These are phyloP conservation scores for Leccinum pellstonianum DNA, from an alignment of 768 basidiomycete species.

Conservation along the genomic window DNA sequence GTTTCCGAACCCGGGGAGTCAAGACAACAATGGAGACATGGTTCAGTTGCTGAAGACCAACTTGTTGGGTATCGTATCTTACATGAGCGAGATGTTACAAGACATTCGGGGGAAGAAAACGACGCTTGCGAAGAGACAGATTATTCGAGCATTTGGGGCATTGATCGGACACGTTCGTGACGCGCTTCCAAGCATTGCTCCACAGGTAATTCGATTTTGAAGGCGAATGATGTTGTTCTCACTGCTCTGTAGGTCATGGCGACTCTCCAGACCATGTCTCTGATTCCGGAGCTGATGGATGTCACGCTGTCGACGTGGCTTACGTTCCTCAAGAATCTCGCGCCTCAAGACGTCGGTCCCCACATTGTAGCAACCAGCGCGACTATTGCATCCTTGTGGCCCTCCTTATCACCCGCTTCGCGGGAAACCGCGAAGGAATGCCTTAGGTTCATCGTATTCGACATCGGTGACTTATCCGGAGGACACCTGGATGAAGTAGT, in stretches of 20 bases:
- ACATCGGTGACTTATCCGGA: constrained; percentile 53
- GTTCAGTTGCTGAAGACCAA: constrained; percentile 66
- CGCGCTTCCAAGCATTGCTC: constrained; percentile 71
- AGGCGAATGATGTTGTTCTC: constrained; percentile 6
- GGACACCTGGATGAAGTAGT: constrained; percentile 73
- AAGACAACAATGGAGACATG: constrained; percentile 39
- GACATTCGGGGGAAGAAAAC: constrained; percentile 79
- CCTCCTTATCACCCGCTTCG: constrained; percentile 50
- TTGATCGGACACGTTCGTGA: constrained; percentile 71
- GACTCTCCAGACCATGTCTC: constrained; percentile 87
- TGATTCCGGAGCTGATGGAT: constrained; percentile 69
- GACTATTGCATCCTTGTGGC: constrained; percentile 78
- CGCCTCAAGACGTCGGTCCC: constrained; percentile 69
- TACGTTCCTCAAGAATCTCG: constrained; percentile 67
- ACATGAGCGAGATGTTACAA: constrained; percentile 83
- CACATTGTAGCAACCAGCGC: constrained; percentile 88
- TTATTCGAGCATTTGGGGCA: constrained; percentile 74
- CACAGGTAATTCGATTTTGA: constrained; percentile 61
- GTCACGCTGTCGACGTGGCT: constrained; percentile 81
- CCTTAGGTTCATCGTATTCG: constrained; percentile 68
- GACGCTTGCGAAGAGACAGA: constrained; percentile 64
- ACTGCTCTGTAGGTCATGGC: constrained; percentile 78
- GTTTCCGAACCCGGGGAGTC: constrained; percentile 24
- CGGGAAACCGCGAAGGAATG: constrained; percentile 55
- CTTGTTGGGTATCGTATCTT: constrained; percentile 81